Base-by-base conservation (phyloP, 805 yeast species). In the Yamadazyma laniorum region DNA sequence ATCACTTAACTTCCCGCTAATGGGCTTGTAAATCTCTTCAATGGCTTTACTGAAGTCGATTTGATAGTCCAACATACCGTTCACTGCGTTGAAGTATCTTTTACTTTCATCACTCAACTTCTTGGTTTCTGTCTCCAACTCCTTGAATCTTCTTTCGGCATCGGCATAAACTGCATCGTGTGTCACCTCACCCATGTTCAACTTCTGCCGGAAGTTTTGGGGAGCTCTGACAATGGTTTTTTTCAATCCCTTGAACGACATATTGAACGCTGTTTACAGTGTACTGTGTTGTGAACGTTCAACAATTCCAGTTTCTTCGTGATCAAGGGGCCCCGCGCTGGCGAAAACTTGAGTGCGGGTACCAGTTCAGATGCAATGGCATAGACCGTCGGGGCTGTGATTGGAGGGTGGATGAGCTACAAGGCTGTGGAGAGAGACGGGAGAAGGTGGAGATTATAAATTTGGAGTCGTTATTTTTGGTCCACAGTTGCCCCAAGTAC, bases 81-180 rank as follows among this genome's bases (percentile, higher is more conserved):
- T 88, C 39, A 93, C 95, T 0, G 98, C 95, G 23, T 77, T 75
- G 52, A 86, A 89, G 64, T 93, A 93, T 58, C 95, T 77, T 53
- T 83, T 86, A 21, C 95, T 83, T 64, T 91, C 98, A 26, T 85
- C 88, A 51, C 89, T 84, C 43, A 93, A 72, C 57, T 87, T 85
- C 67, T 88, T 86, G 26, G 97, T 89, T 61, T 90, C 95, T 13
- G 67, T 59, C 62, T 93, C 99, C 52, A 93, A 72, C 57, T 91
- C 96, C 58, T 85, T 85, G 72, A 93, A 93, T 55, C 99, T 77
- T 61, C 97, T 79, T 63, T 93, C 99, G 5, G 99, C 98, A 66
- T 93, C 99, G 19, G 75, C 76, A 61, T 89, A 93, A 11, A 93
- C 96, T 0, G 96, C 79, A 56, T 93, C 99, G 33, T 48, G 49